Evolutionary conservation across 441 rosid genomes (phyloP).

Genomic region (Euphorbia celastroides): DNA sequence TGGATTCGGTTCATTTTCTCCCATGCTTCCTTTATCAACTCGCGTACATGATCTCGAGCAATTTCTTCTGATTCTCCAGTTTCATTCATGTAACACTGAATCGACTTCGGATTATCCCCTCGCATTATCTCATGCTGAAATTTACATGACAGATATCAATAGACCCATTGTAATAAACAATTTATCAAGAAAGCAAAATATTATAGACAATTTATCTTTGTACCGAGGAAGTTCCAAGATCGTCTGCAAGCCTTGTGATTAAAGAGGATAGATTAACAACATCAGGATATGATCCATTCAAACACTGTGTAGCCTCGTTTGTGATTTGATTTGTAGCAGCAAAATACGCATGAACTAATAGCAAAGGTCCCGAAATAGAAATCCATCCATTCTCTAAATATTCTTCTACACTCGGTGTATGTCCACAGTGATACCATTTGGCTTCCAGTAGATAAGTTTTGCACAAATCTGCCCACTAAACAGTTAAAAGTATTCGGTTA

Average conservation of each 20-base stretch:
- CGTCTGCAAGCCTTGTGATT: constrained; percentile 15
- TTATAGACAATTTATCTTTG: too few species aligned
- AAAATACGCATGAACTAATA: constrained; percentile 4
- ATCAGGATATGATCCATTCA: constrained; percentile 1
- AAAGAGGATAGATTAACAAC: constrained; percentile 1
- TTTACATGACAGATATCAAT: too few species aligned
- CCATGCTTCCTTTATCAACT: constrained; percentile 7
- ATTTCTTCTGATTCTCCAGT: background rate
- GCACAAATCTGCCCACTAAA: constrained; percentile 17
- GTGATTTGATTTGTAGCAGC: constrained; percentile 2
- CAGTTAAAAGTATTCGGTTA: background rate
- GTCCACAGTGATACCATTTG: constrained; percentile 14
- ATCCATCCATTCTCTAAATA: constrained; percentile 16
- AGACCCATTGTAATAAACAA: too few species aligned
- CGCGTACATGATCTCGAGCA: background rate
- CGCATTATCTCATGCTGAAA: constrained; percentile 6
- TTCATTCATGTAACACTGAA: constrained; percentile 5
- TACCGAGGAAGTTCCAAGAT: constrained; percentile 16
- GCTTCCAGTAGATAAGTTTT: constrained; percentile 12
- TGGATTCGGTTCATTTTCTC: background rate
- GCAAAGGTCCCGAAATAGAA: background rate
- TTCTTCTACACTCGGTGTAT: constrained; percentile 10
- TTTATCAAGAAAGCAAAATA: too few species aligned
- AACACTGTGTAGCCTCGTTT: background rate
- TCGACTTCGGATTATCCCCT: constrained; percentile 13